Evolutionary conservation across 805 yeast species (phyloP).

Genomic region (Candida ascalaphidarum): DNA sequence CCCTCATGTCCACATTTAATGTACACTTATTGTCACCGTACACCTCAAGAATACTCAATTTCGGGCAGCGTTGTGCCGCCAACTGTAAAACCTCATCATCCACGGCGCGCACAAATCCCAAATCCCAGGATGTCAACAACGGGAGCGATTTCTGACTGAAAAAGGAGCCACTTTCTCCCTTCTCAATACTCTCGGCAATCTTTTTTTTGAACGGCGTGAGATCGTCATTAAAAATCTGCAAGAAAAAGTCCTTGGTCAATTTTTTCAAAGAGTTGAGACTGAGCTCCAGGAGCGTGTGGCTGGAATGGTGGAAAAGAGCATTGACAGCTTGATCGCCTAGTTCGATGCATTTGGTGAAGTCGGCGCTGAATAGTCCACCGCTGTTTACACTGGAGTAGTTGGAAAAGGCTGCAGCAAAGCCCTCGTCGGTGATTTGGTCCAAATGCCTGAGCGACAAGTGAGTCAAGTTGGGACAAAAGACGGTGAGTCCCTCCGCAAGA

Average conservation of each 20-base stretch:
- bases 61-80: conserved; percentile 51
- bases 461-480: conserved; percentile 49
- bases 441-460: conserved; percentile 50
- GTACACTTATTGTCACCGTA: conserved; percentile 74
- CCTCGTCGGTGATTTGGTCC: conserved; percentile 63
- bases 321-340: conserved; percentile 56
- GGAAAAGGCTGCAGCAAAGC: conserved; percentile 49
- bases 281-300: conserved; percentile 57
- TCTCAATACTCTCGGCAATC: conserved; percentile 6
- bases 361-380: conserved; percentile 52
- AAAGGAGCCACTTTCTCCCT: conserved; percentile 3
- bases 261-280: conserved; percentile 65
- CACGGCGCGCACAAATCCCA: conserved; percentile 72
- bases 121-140: conserved; percentile 57
- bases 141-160: conserved; percentile 32
- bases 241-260: conserved; percentile 43
- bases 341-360: conserved; percentile 56
- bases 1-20: conserved; percentile 39
- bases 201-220: conserved; percentile 14
- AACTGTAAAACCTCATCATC: conserved; percentile 61
- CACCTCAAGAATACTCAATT: conserved; percentile 62
- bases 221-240: conserved; percentile 34
- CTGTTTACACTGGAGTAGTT: conserved; percentile 40
- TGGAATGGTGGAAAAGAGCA: conserved; percentile 55
- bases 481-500: conserved; percentile 46